A percentile compares a stretch with the other conserved stretches of the same genome.
These are phyloP conservation scores for Raddia guianensis DNA, from an alignment of 176 grass and related monocot genomes.

Conservation along the genomic window DNA sequence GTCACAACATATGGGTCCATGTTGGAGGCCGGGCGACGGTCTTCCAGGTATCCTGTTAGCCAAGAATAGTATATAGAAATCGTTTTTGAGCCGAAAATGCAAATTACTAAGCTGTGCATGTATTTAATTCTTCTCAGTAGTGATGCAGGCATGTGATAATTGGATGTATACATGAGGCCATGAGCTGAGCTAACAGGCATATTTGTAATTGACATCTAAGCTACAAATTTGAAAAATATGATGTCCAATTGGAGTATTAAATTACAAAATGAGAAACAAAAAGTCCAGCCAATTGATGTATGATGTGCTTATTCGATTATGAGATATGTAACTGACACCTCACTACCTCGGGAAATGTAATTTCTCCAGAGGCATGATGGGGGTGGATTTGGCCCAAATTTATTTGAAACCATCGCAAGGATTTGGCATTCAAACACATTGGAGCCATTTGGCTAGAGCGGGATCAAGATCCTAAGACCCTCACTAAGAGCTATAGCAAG, in stretches of 20 bases:
- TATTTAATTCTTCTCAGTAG: conserved; percentile 11
- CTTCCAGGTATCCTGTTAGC: conserved; percentile 83
- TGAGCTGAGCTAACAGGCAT: background rate
- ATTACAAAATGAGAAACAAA: background rate
- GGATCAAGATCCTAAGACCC: background rate
- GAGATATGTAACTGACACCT: background rate
- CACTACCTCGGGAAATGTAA: background rate
- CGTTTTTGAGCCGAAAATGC: background rate
- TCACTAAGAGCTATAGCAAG: background rate
- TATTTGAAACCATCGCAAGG: background rate
- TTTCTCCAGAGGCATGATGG: background rate
- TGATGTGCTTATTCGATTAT: background rate
- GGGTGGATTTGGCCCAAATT: background rate
- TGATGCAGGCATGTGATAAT: background rate
- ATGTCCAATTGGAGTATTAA: background rate
- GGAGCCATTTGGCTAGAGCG: background rate
- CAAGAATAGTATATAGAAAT: background rate
- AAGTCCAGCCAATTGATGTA: background rate
- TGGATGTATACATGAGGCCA: background rate
- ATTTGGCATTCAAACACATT: background rate
- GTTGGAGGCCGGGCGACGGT: conserved; percentile 93
- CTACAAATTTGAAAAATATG: background rate
- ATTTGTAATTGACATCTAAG: background rate
- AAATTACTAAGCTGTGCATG: background rate
- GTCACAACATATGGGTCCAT: conserved; percentile 98